Base-by-base conservation (phyloP, 805 yeast species). In the Scheffersomyces coipomensis region DNA sequence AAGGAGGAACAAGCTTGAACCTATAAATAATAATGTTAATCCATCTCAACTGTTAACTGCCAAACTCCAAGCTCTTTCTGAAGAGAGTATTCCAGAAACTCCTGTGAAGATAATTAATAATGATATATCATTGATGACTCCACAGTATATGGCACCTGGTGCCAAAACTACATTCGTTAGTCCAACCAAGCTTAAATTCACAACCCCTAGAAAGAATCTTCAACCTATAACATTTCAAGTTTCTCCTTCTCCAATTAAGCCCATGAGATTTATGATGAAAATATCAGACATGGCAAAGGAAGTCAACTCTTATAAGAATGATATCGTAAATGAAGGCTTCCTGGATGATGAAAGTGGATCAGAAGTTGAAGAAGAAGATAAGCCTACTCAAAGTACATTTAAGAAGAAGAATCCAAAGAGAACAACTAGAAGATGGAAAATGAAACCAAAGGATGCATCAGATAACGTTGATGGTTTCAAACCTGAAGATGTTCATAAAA, bases 361-460 rank as follows among this genome's bases (percentile, higher is more conserved):
- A 8, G 47, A 39, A 19, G 46, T 30, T 12, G 45, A 31, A 5
- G 46, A 40, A 13, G 45, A 34, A 5, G 37, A 11, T 19, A 34
- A 40, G 10, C 8, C n/a, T 9, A 34, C 27, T 2, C 41, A 44
- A 12, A 25, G 33, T 11, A 35, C 23, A 37, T 34, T 47, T 49
- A 38, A 45, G 48, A 38, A 65, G 60, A 63, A 55, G 45, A 67
- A 64, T 0, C 76, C 73, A 31, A 78, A 78, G 56, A 56, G 83
- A 48, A 68, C 75, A 1, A 76, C 82, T 1, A 60, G 78, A 38
- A 61, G 79, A 36, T 69, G 72, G 58, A 76, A 73, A 42, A 62
- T 78, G 42, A 72, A 66, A 43, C 76, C 81, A 0, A 47, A 58
- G 15, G 44, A 40, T 3, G 48, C 40, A 17, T 58, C 55, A 4